phyloP scores from a whole-genome alignment of 2,329 filamentous ascomycete species.

The Onygena corvina region DNA sequence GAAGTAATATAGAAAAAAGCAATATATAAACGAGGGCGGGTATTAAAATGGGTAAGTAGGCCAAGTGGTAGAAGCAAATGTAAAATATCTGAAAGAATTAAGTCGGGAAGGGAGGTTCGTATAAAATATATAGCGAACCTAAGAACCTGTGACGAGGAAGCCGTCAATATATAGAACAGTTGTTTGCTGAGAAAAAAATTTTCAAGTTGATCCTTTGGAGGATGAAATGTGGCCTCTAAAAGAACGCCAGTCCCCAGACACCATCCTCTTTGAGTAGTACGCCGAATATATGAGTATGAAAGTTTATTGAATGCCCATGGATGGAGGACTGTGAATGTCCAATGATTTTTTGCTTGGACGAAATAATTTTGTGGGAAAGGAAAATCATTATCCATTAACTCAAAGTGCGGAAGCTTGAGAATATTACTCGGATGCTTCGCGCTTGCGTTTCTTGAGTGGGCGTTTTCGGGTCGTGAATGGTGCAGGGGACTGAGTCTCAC shows the following conservation, averaged over 20 bases:
- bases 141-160: neutral
- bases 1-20: constrained; percentile 9
- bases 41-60: neutral
- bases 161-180: neutral
- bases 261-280: constrained; percentile 1
- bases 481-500: constrained; percentile 17
- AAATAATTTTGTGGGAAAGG: constrained; percentile 7
- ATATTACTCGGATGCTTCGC: constrained; percentile 30
- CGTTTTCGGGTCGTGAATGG: constrained; percentile 34
- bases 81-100: constrained; percentile 7
- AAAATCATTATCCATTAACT: constrained; percentile 10
- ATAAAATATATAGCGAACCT: neutral
- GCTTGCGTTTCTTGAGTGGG: constrained; percentile 67
- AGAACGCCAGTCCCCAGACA: neutral
- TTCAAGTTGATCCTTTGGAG: neutral
- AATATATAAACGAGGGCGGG: constrained; percentile 9
- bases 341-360: neutral
- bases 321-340: neutral
- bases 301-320: constrained; percentile 1
- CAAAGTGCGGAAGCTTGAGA: neutral
- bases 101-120: neutral
- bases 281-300: constrained; percentile 1
- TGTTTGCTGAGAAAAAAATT: neutral
- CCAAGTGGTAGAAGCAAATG: constrained; percentile 5
- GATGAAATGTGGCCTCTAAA: neutral